Base-by-base conservation (phyloP, 352 stramenopile species). In the Pilasporangium apinafurcum region DNA sequence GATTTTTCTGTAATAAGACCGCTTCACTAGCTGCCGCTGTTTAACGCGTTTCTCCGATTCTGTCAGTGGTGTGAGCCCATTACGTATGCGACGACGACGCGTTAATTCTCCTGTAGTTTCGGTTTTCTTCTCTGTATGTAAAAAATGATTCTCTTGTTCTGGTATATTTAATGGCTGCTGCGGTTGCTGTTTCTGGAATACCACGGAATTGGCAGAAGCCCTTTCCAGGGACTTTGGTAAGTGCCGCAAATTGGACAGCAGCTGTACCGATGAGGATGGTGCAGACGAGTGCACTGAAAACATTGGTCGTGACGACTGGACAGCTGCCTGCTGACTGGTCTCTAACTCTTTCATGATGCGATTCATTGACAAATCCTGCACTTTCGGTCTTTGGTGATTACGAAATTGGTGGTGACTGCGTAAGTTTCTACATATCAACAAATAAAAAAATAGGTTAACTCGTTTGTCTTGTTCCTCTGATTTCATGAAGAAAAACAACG, bases 1-100 rank as follows among this genome's bases (percentile, higher is more conserved):
- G 40, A 86, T 78, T 52, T 86, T 86, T 43, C 74, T 70, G 56
- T 86, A 84, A 57, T 86, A 86, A 26, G 70, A 86, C 9, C 57
- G 57, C 38, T 83, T 83, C 34, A 86, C 74, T 30, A 86, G 61
- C 60, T 74, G 55, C 28, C 74, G 63, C 53, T 86, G 74, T 59
- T 84, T 83, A 29, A 74, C 63, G 44, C 70, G 60, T 53, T 86
- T 86, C 46, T 84, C 65, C 18, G 56, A 69, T 31, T 83, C 62
- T 0, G 59, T 73, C 20, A 79, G 48, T 12, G 61, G 68, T 21
- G 52, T 43, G 28, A 68, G 66, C 20, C 65, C 59, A 9, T 53
- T 57, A 25, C 49, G 60, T 18, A 50, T 12, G 36, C 52, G 48
- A 31, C 54, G 48, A 5, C 54, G 33, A 20, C 37, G 56, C 7